Evolutionary conservation across 2,329 filamentous ascomycete genomes (phyloP).

Genomic region (Trichoderma brevicompactum): DNA sequence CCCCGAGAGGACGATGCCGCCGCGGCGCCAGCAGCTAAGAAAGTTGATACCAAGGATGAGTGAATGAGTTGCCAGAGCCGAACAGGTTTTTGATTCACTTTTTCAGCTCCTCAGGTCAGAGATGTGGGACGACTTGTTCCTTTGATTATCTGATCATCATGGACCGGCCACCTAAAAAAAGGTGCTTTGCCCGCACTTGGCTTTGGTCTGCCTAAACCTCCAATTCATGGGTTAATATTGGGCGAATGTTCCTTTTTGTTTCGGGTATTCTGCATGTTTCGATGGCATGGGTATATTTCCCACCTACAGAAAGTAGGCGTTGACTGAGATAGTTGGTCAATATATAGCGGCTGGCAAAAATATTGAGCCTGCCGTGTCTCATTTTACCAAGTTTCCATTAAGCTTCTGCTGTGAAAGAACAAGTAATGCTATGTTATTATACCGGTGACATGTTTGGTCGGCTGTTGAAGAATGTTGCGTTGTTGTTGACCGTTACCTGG

Average conservation of each 20-base stretch:
- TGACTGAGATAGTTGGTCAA: not conserved
- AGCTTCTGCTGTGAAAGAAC: not conserved
- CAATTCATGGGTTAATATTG: slow-evolving; percentile 8
- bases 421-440: too few relatives aligned
- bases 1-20: slow-evolving; percentile 56
- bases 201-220: not conserved
- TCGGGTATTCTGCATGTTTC: slow-evolving; percentile 15
- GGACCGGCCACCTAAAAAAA: not conserved
- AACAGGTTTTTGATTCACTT: not conserved
- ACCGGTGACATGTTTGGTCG: too few relatives aligned
- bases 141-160: slow-evolving; percentile 8
- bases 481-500: too few relatives aligned
- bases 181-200: not conserved
- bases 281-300: slow-evolving; percentile 1
- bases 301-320: not conserved
- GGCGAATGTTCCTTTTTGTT: slow-evolving; percentile 10
- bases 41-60: slow-evolving; percentile 60
- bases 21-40: slow-evolving; percentile 60
- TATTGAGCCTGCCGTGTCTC: slow-evolving; percentile 2
- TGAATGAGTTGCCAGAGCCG: slow-evolving; percentile 27
- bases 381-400: not conserved
- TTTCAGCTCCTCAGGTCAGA: not conserved
- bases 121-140: not conserved
- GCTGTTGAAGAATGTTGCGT: too few relatives aligned
- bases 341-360: not conserved